Evolutionary conservation across 768 basidiomycete species (phyloP).

Genomic region (Coprinellus micaceus): DNA sequence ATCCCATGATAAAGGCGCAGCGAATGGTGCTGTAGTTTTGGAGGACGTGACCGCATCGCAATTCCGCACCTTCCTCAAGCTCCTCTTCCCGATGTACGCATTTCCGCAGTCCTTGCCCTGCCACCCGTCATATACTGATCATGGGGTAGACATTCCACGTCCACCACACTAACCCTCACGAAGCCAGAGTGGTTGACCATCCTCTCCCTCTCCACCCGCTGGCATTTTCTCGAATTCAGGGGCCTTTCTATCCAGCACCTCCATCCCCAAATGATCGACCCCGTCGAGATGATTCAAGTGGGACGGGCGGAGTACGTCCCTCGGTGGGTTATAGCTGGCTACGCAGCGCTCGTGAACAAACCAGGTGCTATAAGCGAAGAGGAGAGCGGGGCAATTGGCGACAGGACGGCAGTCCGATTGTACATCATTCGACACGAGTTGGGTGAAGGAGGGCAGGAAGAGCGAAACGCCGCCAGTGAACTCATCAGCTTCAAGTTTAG

Average conservation of each 20-base stretch:
- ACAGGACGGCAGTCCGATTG: slow-evolving; percentile 9
- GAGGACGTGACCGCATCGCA: background rate
- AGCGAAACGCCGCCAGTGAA: background rate
- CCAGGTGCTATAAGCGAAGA: slow-evolving; percentile 6
- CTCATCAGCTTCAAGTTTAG: background rate
- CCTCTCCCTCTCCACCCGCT: slow-evolving; percentile 2
- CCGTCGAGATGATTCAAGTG: slow-evolving; percentile 34
- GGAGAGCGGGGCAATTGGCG: slow-evolving; percentile 8
- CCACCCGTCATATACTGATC: background rate
- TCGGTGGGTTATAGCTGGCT: slow-evolving; percentile 9
- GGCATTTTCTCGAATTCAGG: slow-evolving; percentile 9
- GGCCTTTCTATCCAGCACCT: slow-evolving; percentile 7
- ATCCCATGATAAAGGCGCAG: no score
- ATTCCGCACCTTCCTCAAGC: background rate
- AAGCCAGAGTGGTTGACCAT: slow-evolving; percentile 6
- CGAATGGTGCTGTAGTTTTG: background rate
- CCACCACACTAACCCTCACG: background rate
- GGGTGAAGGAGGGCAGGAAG: no score
- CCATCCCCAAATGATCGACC: background rate
- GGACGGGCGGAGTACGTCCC: slow-evolving; percentile 52
- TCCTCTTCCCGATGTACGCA: slow-evolving; percentile 1
- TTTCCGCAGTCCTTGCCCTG: background rate
- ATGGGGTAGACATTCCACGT: background rate
- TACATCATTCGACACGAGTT: background rate
- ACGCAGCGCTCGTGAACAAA: background rate